These are phyloP conservation scores for Aureobasidium sp. DNA, from an alignment of 2,329 filamentous ascomycete species.

Conservation along the genomic window DNA sequence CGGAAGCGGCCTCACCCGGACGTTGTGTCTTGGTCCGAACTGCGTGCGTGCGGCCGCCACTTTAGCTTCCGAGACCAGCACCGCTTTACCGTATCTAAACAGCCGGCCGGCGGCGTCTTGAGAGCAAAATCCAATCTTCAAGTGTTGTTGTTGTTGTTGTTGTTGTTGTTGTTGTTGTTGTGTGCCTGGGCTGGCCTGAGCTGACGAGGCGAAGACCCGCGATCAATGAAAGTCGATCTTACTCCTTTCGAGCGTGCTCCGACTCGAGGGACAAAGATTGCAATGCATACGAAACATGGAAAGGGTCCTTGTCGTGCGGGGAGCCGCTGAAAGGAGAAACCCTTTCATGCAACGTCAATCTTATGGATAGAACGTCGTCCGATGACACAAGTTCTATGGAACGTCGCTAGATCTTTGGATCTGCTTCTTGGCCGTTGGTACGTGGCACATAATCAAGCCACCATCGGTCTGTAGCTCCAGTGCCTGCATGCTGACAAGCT, in stretches of 20 bases:
- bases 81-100: background rate
- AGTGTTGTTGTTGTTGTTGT: background rate
- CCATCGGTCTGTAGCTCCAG: conserved; percentile 4
- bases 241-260: background rate
- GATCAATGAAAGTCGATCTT: background rate
- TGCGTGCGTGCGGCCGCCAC: background rate
- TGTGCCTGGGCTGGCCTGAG: background rate
- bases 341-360: conserved; percentile 3
- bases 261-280: background rate
- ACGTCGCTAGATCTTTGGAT: background rate
- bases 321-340: background rate
- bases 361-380: background rate
- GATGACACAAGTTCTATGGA: conserved; percentile 2
- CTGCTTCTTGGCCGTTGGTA: conserved; percentile 1
- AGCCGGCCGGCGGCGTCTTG: background rate
- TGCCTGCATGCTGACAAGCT: conserved; percentile 4
- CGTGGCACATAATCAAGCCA: conserved; percentile 5
- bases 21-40: conserved; percentile 5
- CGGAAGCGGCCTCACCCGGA: background rate
- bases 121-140: background rate
- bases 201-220: background rate
- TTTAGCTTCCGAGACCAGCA: conserved; percentile 8
- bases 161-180: background rate
- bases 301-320: background rate
- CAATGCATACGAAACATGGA: background rate